phyloP scores from a whole-genome alignment of 164 flowering plant genomes.

The Euptelea pleiosperma region DNA sequence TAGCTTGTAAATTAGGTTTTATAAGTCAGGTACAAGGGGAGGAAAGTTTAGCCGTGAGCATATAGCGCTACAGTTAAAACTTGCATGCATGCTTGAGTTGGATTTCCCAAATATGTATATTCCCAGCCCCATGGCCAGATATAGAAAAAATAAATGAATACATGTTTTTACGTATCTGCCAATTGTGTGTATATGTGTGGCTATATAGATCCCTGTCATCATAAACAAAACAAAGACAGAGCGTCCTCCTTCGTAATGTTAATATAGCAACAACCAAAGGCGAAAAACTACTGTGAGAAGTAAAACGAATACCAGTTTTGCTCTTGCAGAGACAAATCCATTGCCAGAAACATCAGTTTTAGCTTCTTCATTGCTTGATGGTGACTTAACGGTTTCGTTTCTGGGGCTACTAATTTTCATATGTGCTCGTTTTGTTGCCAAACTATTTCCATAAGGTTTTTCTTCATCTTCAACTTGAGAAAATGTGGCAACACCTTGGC shows the following conservation, averaged over 20 bases:
- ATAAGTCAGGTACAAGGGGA: too few species aligned
- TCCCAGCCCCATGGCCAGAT: too few species aligned
- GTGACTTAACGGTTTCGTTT: conserved; percentile 40
- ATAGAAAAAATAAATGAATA: not conserved
- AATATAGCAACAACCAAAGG: not conserved
- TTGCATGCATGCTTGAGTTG: too few species aligned
- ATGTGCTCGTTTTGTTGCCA: conserved; percentile 52
- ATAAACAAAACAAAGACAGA: not conserved
- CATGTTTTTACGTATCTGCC: too few species aligned
- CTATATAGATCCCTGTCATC: not conserved
- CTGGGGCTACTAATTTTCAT: conserved; percentile 45
- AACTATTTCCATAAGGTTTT: conserved; percentile 29
- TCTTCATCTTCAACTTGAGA: conserved; percentile 51
- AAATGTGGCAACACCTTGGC: conserved; percentile 18
- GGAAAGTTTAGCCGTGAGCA: too few species aligned
- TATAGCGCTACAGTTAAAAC: too few species aligned
- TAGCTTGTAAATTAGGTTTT: too few species aligned
- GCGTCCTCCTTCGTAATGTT: not conserved
- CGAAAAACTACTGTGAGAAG: not conserved
- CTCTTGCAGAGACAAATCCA: conserved; percentile 87
- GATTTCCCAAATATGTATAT: too few species aligned
- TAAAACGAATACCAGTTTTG: conserved; percentile 68
- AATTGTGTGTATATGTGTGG: not conserved
- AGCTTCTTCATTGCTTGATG: conserved; percentile 47
- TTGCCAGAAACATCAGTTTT: conserved; percentile 45